Conservation (phyloP, 768 basidiomycete genomes). For the Boletus pseudo-olivaceus region DNA sequence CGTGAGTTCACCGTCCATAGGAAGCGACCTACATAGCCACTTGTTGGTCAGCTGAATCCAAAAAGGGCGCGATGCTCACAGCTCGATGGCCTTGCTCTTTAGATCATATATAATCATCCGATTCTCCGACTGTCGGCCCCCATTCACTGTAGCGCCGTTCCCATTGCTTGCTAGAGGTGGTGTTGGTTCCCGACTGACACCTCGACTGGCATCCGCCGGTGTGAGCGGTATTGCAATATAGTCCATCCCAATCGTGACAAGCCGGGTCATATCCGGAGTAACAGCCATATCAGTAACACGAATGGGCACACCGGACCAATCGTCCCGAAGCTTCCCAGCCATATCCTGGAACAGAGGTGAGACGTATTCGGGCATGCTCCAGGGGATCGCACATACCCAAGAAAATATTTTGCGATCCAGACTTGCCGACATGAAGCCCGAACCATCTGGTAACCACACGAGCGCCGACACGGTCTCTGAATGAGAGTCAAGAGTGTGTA, state of each 20-base stretch:
- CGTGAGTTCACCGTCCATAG: slow-evolving; percentile 76
- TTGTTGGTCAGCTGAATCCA: slow-evolving; percentile 8
- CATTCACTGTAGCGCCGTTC: slow-evolving; percentile 33
- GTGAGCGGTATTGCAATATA: slow-evolving; percentile 28
- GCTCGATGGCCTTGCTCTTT: slow-evolving; percentile 58
- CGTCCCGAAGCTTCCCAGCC: slow-evolving; percentile 66
- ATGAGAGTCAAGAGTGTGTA: slow-evolving; percentile 66
- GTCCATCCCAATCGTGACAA: slow-evolving; percentile 83
- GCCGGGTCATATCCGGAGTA: slow-evolving; percentile 76
- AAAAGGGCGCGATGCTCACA: slow-evolving; percentile 46
- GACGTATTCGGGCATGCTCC: not conserved
- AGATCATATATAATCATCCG: slow-evolving; percentile 78
- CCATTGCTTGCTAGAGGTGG: slow-evolving; percentile 32
- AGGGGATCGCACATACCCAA: slow-evolving; percentile 56
- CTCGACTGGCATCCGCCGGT: slow-evolving; percentile 21
- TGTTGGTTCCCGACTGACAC: slow-evolving; percentile 34
- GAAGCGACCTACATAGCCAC: slow-evolving; percentile 48
- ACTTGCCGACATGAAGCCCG: slow-evolving; percentile 86
- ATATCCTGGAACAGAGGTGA: slow-evolving; percentile 50
- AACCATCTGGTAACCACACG: slow-evolving; percentile 84
- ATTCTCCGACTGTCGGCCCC: slow-evolving; percentile 43
- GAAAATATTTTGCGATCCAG: slow-evolving; percentile 80
- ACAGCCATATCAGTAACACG: slow-evolving; percentile 86
- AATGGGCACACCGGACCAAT: slow-evolving; percentile 68
- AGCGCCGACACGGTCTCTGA: slow-evolving; percentile 82